These are phyloP conservation scores for Phaffia rhodozyma DNA, from an alignment of 1,284 basidiomycete species.

Conservation along the genomic window DNA sequence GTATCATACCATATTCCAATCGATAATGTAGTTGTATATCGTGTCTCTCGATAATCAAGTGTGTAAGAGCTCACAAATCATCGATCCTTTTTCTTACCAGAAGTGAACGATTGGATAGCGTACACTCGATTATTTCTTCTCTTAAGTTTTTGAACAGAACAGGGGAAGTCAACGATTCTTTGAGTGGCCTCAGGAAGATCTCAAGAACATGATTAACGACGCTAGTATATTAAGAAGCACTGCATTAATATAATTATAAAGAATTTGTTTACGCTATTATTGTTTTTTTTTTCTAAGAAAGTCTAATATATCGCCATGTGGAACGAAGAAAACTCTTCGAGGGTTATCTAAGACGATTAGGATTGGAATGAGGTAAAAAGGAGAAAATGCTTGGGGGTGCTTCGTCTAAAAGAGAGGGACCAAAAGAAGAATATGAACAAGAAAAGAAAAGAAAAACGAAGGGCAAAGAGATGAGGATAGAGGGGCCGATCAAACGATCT, in stretches of 20 bases:
- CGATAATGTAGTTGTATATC: too few relatives aligned
- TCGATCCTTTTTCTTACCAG: too few relatives aligned
- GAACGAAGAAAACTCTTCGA: background rate
- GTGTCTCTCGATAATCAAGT: too few relatives aligned
- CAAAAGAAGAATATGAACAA: background rate
- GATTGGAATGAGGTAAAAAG: background rate
- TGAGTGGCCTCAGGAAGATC: too few relatives aligned
- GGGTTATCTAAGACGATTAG: background rate
- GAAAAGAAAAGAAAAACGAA: background rate
- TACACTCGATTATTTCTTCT: too few relatives aligned
- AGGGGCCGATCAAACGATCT: conserved; percentile 2
- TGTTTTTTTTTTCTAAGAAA: background rate
- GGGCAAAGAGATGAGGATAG: background rate
- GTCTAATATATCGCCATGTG: background rate
- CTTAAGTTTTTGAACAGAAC: too few relatives aligned
- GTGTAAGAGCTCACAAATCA: too few relatives aligned
- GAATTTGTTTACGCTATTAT: background rate
- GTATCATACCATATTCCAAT: too few relatives aligned
- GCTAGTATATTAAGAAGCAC: background rate
- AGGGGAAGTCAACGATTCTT: too few relatives aligned
- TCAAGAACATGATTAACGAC: background rate
- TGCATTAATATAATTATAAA: background rate
- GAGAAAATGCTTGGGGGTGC: background rate
- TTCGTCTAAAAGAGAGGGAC: background rate
- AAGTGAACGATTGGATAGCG: too few relatives aligned